Base-by-base conservation (phyloP, 495 filamentous ascomycete species). In the Lentithecium fluviatile region DNA sequence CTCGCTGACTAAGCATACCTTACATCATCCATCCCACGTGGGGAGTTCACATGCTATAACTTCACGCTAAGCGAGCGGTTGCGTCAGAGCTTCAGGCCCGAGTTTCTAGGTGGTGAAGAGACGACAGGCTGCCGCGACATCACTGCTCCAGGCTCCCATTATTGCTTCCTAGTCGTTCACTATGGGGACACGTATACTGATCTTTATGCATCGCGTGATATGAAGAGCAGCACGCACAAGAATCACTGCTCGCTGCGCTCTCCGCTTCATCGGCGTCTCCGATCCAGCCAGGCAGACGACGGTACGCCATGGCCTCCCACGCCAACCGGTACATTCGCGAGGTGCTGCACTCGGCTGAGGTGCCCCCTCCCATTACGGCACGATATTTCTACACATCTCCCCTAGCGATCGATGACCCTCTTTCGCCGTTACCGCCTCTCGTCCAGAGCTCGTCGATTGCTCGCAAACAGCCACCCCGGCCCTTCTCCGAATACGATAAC, bases 401-500 rank as follows among this genome's bases (percentile, higher is more conserved):
- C 5, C 54, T 75, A 6, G 68, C 73, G 43, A 71, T 77, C 20
- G 75, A 77, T 65, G 75, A 77, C 57, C 74, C 75, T 32, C 69
- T 77, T 0, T 76, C 75, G 13, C 71, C 75, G 10, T 52, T 77
- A 7, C 75, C 73, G 15, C 72, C 74, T 11, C 73, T 72, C n/a
- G 11, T 58, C 23, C 60, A 69, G 1, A 46, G 24, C 13, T 51
- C 67, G 1, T 56, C 58, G 17, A 63, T 42, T 8, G 38, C 64
- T 4, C 66, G 62, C 8, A 60, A 56, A 37, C 69, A 70, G 10
- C 71, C 73, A 24, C 74, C 75, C 6, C 69, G 72, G 47, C 72
- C 75, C 0, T 77, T 77, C 53, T 77, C 75, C 8, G 45, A 52
- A 21, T 76, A 74, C 40, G 75, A 77, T 55, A 76, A 76, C 54